phyloP scores from a whole-genome alignment of 306 rosid genomes.

The Prunus armeniaca region DNA sequence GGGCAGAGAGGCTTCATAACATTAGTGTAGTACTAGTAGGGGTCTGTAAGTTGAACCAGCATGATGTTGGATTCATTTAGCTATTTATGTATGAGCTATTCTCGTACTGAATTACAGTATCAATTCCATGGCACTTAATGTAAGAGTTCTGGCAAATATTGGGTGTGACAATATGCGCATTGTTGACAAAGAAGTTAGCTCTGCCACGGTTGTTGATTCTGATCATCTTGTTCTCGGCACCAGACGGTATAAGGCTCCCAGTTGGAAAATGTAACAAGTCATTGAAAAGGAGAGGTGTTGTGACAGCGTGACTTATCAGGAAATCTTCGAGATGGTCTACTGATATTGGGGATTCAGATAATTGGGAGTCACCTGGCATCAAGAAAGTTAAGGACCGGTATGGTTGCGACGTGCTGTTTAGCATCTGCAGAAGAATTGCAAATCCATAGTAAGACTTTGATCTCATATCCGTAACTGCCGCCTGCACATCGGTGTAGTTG shows the following conservation, averaged over 20 bases:
- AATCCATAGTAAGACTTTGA: constrained; percentile 44
- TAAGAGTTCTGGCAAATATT: constrained; percentile 49
- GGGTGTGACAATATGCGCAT: constrained; percentile 43
- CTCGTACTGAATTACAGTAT: constrained; percentile 44
- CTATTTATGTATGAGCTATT: not conserved
- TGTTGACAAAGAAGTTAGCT: constrained; percentile 40
- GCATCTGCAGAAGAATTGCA: constrained; percentile 61
- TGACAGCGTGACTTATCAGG: constrained; percentile 37
- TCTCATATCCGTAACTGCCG: constrained; percentile 51
- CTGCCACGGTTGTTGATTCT: constrained; percentile 48
- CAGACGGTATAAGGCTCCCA: constrained; percentile 57
- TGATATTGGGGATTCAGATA: constrained; percentile 38
- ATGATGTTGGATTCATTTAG: not conserved
- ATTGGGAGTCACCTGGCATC: constrained; percentile 42
- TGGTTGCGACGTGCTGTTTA: constrained; percentile 37
- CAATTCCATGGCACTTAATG: constrained; percentile 60
- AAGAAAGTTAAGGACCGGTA: constrained; percentile 45
- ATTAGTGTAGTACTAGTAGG: too few species aligned
- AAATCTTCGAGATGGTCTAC: constrained; percentile 33
- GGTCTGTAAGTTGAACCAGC: not conserved
- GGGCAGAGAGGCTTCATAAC: not conserved
- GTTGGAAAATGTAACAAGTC: constrained; percentile 57
- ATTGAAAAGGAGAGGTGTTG: constrained; percentile 45
- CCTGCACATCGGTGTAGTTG: constrained; percentile 37
- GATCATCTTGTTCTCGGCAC: constrained; percentile 30